phyloP scores from a whole-genome alignment of 225 moss, liverwort and hornwort species.

The Climacium dendroides region DNA sequence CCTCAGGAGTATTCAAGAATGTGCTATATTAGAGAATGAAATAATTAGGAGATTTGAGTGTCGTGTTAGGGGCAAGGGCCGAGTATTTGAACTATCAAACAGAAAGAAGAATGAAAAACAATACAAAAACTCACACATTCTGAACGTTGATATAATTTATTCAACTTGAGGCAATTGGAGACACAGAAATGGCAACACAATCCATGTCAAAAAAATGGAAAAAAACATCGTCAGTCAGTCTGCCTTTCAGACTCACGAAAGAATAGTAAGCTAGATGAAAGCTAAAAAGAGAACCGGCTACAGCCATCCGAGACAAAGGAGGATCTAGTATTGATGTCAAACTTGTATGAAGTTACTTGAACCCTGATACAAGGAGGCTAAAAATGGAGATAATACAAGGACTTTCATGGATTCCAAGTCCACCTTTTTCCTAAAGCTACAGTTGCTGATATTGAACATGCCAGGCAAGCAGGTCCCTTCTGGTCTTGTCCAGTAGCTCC shows the following conservation, averaged over 20 bases:
- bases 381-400: conserved; percentile 21
- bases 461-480: conserved; percentile 44
- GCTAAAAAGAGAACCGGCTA: not conserved
- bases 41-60: not conserved
- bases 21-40: no score
- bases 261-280: not conserved
- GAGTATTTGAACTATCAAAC: not conserved
- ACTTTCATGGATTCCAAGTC: not conserved
- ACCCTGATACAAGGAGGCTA: not conserved
- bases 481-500: conserved; percentile 38
- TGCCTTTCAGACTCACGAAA: conserved; percentile 12
- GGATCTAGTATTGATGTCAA: not conserved
- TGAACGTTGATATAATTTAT: not conserved
- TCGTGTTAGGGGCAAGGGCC: not conserved
- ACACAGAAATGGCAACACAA: not conserved
- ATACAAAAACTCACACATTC: no score
- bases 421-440: not conserved
- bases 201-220: not conserved
- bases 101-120: not conserved
- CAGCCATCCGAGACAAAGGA: not conserved
- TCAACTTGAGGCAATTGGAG: not conserved
- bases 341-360: not conserved
- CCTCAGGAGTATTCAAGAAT: not conserved
- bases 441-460: conserved; percentile 49
- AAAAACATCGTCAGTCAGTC: not conserved